A percentile compares a stretch with the other conserved stretches of the same genome.
Conservation (phyloP, 805 yeast genomes). For the Candida tammaniensis region DNA sequence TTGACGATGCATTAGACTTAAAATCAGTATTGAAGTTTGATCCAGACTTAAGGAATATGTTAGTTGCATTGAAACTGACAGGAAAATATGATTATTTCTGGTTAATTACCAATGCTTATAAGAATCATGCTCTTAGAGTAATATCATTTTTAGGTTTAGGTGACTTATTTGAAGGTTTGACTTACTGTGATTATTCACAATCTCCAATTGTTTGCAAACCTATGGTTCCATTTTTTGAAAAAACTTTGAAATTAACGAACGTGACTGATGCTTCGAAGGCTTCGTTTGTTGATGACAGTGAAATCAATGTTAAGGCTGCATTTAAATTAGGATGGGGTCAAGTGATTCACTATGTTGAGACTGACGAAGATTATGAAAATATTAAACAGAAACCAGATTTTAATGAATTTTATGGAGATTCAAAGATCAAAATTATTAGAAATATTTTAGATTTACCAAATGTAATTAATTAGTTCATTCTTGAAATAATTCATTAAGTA, state of each 20-base stretch:
- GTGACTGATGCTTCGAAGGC: constrained; percentile 44
- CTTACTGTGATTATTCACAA: constrained; percentile 81
- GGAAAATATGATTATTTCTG: constrained; percentile 71
- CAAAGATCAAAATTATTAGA: constrained; percentile 32
- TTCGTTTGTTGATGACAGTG: constrained; percentile 82
- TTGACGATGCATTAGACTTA: constrained; percentile 89
- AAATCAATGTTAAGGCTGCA: constrained; percentile 75
- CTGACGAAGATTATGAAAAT: constrained; percentile 49
- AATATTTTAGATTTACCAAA: constrained; percentile 29
- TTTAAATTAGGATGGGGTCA: constrained; percentile 66
- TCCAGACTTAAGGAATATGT: constrained; percentile 48
- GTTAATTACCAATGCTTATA: constrained; percentile 94
- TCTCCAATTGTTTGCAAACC: constrained; percentile 85
- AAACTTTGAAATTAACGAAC: constrained; percentile 58
- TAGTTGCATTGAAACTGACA: constrained; percentile 40
- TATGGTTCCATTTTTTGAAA: constrained; percentile 63
- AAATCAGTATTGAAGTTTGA: constrained; percentile 73
- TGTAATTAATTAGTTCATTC: background rate
- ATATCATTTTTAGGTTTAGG: constrained; percentile 79
- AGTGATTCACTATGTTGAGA: constrained; percentile 73
- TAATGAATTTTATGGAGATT: constrained; percentile 26
- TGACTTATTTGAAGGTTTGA: constrained; percentile 91
- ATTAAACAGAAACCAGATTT: constrained; percentile 28
- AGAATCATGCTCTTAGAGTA: constrained; percentile 83
- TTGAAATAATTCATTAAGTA: too few relatives aligned